These are phyloP conservation scores for Neofusicoccum ribis DNA, from an alignment of 2,329 filamentous ascomycete species.

Conservation along the genomic window DNA sequence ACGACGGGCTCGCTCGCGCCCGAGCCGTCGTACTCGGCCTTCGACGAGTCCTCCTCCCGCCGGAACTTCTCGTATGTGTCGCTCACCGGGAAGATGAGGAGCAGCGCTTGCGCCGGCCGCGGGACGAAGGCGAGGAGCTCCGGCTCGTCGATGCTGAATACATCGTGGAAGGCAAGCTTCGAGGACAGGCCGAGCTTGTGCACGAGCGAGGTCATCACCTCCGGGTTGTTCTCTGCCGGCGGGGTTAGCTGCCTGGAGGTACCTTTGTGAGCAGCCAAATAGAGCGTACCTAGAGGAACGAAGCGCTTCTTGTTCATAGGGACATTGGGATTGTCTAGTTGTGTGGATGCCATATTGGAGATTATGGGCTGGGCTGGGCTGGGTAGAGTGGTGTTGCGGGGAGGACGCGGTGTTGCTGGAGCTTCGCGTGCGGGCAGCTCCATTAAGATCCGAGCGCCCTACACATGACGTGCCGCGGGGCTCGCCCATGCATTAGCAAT, in stretches of 20 bases:
- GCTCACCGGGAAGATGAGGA: slow-evolving; percentile 54
- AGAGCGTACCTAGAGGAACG: slow-evolving; percentile 36
- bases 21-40: slow-evolving; percentile 46
- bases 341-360: slow-evolving; percentile 30
- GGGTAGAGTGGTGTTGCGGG: neutral
- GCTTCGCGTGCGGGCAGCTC: slow-evolving; percentile 10
- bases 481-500: neutral
- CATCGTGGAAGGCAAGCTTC: slow-evolving; percentile 53
- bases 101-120: slow-evolving; percentile 54
- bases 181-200: slow-evolving; percentile 50
- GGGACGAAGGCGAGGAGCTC: slow-evolving; percentile 53
- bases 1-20: slow-evolving; percentile 55
- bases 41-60: slow-evolving; percentile 42
- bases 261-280: too few species aligned
- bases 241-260: neutral
- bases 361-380: slow-evolving; percentile 2
- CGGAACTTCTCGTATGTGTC: slow-evolving; percentile 43
- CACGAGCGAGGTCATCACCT: slow-evolving; percentile 53
- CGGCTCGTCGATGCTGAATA: slow-evolving; percentile 54
- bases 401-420: slow-evolving; percentile 1
- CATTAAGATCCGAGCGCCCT: slow-evolving; percentile 2
- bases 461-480: slow-evolving; percentile 11
- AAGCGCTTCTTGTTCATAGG: slow-evolving; percentile 38
- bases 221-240: slow-evolving; percentile 55
- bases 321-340: slow-evolving; percentile 26